Base-by-base conservation (phyloP, 768 basidiomycete genomes). In the Sporobolomyces roseus region DNA sequence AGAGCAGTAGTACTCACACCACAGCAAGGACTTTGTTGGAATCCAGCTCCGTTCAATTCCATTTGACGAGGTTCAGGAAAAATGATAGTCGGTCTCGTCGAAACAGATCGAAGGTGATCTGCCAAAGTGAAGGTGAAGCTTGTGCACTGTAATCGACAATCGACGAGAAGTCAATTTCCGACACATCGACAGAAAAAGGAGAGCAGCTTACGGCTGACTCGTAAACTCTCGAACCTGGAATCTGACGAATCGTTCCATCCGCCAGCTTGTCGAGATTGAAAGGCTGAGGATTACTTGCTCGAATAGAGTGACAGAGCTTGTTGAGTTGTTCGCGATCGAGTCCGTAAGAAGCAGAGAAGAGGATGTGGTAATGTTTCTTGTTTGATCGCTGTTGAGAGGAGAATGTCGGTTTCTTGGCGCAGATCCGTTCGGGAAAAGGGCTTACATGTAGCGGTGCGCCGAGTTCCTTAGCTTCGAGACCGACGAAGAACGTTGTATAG, bases 41-140 rank as follows among this genome's bases (percentile, higher is more conserved):
- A 93, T 2, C 91, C 88, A 6, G 88, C 91, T 17, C 91, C 91
- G 67, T 84, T 86, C 6, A 93, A 75, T 74, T 92, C 90, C 3
- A 82, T 85, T 7, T 89, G 80, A 21, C 90, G 74, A 2, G 91
- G 91, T 33, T 79, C 79, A 16, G 79, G 78, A 30, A 93, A 79
- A 65, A 92, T 76, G 4, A 85, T 77, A 0, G 79, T 76, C 7
- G 91, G 91, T 4, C 79, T 79, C 1, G 77, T 66, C 23, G 63
- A n/a, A 10, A 8, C 9, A 0, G 51, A 41, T 16, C 41, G 33
- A 4, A 67, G 63, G 13, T 65, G 62, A 2, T 33, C 38, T 0
- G 70, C 70, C 30, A 72, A 25, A 16, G 65, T 61, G 53, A 72
- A 72, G 4, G 70, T 67, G 66, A 66, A 72, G 1, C 36, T 29